Conservation (phyloP, 164 flowering plant genomes). For the Warburgia ugandensis region DNA sequence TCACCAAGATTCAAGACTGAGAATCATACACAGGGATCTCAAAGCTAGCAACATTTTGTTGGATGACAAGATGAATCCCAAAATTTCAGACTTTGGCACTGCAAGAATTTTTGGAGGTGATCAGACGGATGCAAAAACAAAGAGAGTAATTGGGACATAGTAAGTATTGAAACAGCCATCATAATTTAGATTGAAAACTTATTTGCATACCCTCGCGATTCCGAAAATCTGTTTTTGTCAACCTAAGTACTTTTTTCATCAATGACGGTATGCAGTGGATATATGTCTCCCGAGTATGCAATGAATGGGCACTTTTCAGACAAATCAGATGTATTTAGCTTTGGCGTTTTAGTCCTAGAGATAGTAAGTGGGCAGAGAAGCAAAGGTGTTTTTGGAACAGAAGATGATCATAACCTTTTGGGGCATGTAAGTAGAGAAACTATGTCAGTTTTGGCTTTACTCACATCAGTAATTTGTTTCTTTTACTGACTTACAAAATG, state of each 20-base stretch:
- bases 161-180: constrained; percentile 27
- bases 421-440: neutral
- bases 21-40: constrained; percentile 35
- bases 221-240: neutral
- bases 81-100: constrained; percentile 18
- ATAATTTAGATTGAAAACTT: neutral
- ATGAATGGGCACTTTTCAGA: constrained; percentile 29
- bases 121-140: constrained; percentile 22
- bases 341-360: constrained; percentile 34
- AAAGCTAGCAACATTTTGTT: constrained; percentile 34
- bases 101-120: constrained; percentile 15
- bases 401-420: neutral
- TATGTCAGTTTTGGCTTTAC: too few relatives aligned
- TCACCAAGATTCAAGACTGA: constrained; percentile 28
- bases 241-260: neutral
- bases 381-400: neutral
- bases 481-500: neutral
- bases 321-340: constrained; percentile 49
- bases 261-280: constrained; percentile 21
- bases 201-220: too few relatives aligned
- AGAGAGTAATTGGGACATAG: constrained; percentile 69
- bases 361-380: constrained; percentile 26
- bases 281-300: constrained; percentile 40
- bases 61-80: constrained; percentile 28
- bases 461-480: too few relatives aligned